Base-by-base conservation (phyloP, 1,139 yeast genomes). In the Scheffersomyces parashehatae region DNA sequence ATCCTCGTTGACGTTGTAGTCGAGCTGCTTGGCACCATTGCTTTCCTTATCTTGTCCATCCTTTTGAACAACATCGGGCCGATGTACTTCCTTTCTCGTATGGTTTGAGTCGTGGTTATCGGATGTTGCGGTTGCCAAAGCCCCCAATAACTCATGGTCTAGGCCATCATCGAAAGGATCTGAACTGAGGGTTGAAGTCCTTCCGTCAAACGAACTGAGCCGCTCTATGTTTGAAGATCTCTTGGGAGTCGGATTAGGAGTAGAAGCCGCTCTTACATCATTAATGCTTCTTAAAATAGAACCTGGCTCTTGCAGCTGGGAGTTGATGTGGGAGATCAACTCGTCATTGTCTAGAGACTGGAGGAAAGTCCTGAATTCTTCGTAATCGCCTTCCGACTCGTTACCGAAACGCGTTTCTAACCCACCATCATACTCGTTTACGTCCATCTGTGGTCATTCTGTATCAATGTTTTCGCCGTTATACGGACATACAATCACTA, bases 151-250 rank as follows among this genome's bases (percentile, higher is more conserved):
- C 8, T 51, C 50, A 15, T 54, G 60, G 54, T 69, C 75, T 37
- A 73, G 59, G 1, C 69, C 68, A 51, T 73, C 79, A 51, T 73
- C 68, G 51, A 73, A 70, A 0, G 75, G 74, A 42, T 70, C 75
- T 1, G 67, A 52, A 36, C 62, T 61, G n/a, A 49, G 42, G 9
- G 55, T 51, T 9, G 48, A 40, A 35, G 14, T 43, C 48, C 15
- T 39, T 30, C 28, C 49, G 8, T 36, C 10, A 49, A 53, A 32
- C 47, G 53, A 29, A 58, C 42, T 41, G 40, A 10, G 42, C 39
- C 24, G 42, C 16, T 37, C 28, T 40, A 41, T 47, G 48, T 26
- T 41, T 40, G 36, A 33, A 15, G 35, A 26, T 33, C 10, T 35
- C 26, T 45, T 52, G 48, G 45, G 46, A 39, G 38, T 42, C 36